Percentiles rank a stretch among this genome's conserved stretches.
Conservation (phyloP, 306 rosid genomes). For the Inga laurina region DNA sequence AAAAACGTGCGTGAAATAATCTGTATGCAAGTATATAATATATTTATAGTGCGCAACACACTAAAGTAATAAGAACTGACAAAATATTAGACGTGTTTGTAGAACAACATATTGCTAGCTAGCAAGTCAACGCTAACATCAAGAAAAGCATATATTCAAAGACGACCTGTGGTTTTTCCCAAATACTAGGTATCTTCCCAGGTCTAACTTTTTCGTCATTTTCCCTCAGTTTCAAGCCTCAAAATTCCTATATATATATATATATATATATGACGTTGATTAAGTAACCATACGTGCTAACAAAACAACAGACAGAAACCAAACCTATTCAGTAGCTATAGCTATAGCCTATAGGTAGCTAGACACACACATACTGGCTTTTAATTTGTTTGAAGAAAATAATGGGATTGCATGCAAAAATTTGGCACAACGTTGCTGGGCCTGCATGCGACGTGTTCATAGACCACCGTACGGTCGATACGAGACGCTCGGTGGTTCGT, state of each 20-base stretch:
- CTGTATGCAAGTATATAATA: background rate
- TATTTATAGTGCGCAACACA: background rate
- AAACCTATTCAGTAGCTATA: background rate
- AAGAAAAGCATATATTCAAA: background rate
- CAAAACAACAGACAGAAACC: background rate
- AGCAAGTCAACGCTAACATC: background rate
- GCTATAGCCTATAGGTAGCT: background rate
- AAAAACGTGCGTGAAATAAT: background rate
- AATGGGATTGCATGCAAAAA: background rate
- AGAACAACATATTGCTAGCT: background rate
- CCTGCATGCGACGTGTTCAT: conserved; percentile 55
- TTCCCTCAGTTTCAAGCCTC: background rate
- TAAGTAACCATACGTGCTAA: background rate
- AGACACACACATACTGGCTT: background rate
- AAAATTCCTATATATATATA: background rate
- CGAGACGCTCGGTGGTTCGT: conserved; percentile 50
- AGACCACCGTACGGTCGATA: conserved; percentile 59
- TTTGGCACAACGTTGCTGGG: conserved; percentile 3
- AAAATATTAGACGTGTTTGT: background rate
- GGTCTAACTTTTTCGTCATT: background rate
- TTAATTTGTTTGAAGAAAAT: background rate
- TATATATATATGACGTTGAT: background rate
- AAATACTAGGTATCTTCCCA: background rate
- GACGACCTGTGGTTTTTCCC: background rate
- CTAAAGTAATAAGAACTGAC: background rate